Evolutionary conservation across 768 basidiomycete genomes (phyloP), one percentile per base, ranked within the genome.

Genomic region (Nevesoporus exiguus): DNA sequence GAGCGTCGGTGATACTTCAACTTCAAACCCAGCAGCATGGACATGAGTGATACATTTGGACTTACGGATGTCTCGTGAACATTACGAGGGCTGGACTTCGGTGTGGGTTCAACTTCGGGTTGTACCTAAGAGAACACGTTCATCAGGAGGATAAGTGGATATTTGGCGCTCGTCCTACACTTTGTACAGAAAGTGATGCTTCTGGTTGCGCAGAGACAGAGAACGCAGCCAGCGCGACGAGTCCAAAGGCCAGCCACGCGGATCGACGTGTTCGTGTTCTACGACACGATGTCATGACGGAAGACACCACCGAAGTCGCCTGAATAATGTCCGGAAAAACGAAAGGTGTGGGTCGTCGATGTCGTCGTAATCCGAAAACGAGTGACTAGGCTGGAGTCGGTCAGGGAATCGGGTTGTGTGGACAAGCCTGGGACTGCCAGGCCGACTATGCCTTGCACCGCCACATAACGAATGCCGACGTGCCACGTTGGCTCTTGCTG

Each of bases 191-290:
- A 21, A 54, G 24, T 1, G 59, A 49, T 10, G 43, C 17, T 27
- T 63, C 61, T 43, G 61, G 56, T 17, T 76, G 76, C 46, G 77
- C 77, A 49, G 79, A 75, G 31, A 76, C 74, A 50, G 78, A 71
- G 41, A 77, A 66, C 25, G 73, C 75, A 37, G 78, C 70, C 22
- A 84, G 66, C 51, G 78, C 79, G 59, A 83, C 71, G 58, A 85
- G 74, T 52, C 79, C 80, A 69, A 84, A 82, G 46, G 81, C 81
- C 42, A 85, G 66, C 83, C 84, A 85, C 44, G 77, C 72, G 43
- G 80, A 80, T 62, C 78, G 80, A 59, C 73, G 65, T 55, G 59
- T 64, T 36, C 58, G 62, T 45, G 61, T 54, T 55, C 58, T 51
- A 29, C 47, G 57, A 59, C 65, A 56, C 45, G 42, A 22, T 36